Percentiles rank a stretch among this genome's conserved stretches.
Evolutionary conservation across 139 green algal species (phyloP).

Genomic region (Asterochloris erici): DNA sequence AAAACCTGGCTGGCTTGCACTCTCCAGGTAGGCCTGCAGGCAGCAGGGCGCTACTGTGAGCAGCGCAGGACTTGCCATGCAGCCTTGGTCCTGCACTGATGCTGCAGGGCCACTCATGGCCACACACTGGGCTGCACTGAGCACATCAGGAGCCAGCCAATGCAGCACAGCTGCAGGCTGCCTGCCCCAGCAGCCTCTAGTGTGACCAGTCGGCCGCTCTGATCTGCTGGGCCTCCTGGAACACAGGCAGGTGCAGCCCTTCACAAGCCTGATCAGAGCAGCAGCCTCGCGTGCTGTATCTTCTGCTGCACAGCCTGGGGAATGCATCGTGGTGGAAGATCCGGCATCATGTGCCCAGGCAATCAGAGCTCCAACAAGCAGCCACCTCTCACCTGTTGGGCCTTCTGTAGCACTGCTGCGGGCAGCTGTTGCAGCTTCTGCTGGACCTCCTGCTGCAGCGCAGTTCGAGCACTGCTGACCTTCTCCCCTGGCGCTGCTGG

Average conservation of each 20-base stretch:
- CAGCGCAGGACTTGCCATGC: too few species aligned
- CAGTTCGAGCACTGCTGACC: not conserved
- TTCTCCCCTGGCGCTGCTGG: not conserved
- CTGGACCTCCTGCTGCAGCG: conserved; percentile 3
- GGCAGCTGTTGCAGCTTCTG: conserved; percentile 14
- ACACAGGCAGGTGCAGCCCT: too few species aligned
- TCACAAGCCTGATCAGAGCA: too few species aligned
- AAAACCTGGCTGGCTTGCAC: conserved; percentile 31
- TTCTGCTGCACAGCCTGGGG: not conserved
- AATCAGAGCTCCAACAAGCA: not conserved
- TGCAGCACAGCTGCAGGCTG: too few species aligned
- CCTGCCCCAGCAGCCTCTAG: too few species aligned
- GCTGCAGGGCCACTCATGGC: too few species aligned
- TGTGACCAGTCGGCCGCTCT: too few species aligned
- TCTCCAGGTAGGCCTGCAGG: conserved; percentile 18
- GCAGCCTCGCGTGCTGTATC: too few species aligned
- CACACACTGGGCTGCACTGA: too few species aligned
- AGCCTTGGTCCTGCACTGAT: too few species aligned
- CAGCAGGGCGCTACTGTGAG: not conserved
- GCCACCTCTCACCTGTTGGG: not conserved
- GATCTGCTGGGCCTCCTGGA: too few species aligned
- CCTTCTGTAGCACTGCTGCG: not conserved
- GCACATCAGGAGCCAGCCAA: too few species aligned
- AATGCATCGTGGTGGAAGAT: not conserved
- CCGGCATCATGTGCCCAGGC: not conserved